These are phyloP conservation scores for Phascolomyces articulosus DNA, from an alignment of 371 early-diverging fungal species.

Conservation along the genomic window DNA sequence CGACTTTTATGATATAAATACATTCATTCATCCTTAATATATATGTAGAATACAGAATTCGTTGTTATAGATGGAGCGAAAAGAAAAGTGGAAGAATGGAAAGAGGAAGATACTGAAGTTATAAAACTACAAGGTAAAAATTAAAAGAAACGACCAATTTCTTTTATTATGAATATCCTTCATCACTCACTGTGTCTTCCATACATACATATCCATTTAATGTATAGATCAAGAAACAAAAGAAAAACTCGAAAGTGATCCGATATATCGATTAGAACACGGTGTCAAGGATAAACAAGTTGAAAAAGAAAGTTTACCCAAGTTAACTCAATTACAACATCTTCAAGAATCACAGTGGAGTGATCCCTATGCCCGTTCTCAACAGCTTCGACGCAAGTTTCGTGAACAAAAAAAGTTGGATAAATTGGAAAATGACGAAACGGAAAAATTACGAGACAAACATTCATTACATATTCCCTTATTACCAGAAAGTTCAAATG, in stretches of 20 bases:
- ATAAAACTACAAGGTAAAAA: constrained; percentile 54
- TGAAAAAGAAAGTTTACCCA: constrained; percentile 52
- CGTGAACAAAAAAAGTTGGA: constrained; percentile 69
- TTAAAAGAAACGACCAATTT: no score
- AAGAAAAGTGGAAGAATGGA: constrained; percentile 76
- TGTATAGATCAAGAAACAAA: constrained; percentile 57
- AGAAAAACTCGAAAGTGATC: constrained; percentile 60
- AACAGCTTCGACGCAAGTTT: constrained; percentile 72
- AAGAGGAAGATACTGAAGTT: constrained; percentile 73
- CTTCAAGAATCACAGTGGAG: constrained; percentile 71
- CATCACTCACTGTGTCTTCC: no score
- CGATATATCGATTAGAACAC: constrained; percentile 77
- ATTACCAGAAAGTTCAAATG: constrained; percentile 52
- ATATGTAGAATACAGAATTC: constrained; percentile 74
- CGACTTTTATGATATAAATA: not conserved
- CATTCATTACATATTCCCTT: constrained; percentile 60
- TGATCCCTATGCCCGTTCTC: constrained; percentile 78
- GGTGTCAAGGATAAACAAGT: constrained; percentile 55
- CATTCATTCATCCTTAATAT: no score
- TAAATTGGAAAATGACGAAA: constrained; percentile 46
- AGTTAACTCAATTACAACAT: constrained; percentile 63
- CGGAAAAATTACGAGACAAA: constrained; percentile 57
- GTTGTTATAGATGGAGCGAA: constrained; percentile 78
- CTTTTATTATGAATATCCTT: no score
- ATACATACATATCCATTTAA: not conserved